Conservation (phyloP, 1,284 basidiomycete genomes). For the Phellopilus nigrolimitatus region DNA sequence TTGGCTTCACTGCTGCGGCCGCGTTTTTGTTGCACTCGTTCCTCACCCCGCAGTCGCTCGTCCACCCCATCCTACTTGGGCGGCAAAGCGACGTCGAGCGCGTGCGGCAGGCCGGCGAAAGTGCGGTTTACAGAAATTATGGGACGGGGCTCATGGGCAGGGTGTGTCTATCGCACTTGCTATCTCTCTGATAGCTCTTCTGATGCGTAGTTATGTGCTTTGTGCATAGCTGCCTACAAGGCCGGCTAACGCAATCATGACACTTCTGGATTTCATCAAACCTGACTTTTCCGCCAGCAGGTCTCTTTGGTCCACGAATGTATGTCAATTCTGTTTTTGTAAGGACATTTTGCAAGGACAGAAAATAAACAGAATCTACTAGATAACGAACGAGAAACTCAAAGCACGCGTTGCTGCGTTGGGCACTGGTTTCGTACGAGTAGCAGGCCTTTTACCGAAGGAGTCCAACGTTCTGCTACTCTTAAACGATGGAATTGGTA, state of each 20-base stretch:
- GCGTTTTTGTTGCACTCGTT: conserved; percentile 70
- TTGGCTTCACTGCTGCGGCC: conserved; percentile 66
- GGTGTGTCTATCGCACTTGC: conserved; percentile 52
- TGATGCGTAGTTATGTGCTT: conserved; percentile 1
- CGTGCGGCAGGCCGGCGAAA: conserved; percentile 68
- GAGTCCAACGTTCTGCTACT: conserved; percentile 68
- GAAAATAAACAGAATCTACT: not conserved
- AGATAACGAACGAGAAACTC: conserved; percentile 68
- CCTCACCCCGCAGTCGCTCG: conserved; percentile 73
- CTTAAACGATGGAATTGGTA: conserved; percentile 71
- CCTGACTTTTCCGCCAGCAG: conserved; percentile 60
- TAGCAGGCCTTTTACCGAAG: conserved; percentile 50
- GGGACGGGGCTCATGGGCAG: conserved; percentile 72
- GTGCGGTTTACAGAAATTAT: conserved; percentile 79
- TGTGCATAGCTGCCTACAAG: conserved; percentile 57
- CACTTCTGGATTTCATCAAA: conserved; percentile 62
- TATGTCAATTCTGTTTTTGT: conserved; percentile 26
- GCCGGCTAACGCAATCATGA: conserved; percentile 63
- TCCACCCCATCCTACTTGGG: conserved; percentile 78
- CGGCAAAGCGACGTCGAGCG: conserved; percentile 79
- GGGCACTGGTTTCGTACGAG: conserved; percentile 60
- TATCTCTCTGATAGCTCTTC: not conserved
- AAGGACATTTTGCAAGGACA: not conserved
- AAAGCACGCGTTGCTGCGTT: conserved; percentile 63
- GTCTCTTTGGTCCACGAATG: conserved; percentile 74